Evolutionary conservation across 1,284 basidiomycete genomes (phyloP).

Genomic region (Heterobasidion annosum): DNA sequence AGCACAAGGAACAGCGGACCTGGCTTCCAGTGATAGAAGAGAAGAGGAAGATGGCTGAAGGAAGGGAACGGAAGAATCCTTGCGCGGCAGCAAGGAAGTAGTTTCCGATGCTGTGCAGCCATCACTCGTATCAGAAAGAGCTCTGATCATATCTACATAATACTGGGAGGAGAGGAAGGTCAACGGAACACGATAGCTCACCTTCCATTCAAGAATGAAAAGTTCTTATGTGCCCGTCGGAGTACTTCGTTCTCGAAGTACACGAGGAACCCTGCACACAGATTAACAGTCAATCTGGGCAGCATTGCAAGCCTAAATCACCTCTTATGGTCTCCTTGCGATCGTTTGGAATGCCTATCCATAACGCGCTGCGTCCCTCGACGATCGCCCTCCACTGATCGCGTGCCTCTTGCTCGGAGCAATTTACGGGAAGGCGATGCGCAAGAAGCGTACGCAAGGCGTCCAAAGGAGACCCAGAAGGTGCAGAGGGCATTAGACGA

Average conservation of each 20-base stretch:
- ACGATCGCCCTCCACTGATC: conserved; percentile 91
- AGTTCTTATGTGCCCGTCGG: conserved; percentile 84
- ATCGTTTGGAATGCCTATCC: conserved; percentile 87
- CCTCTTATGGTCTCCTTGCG: conserved; percentile 88
- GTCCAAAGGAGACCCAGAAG: conserved; percentile 48
- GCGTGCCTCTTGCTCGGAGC: conserved; percentile 68
- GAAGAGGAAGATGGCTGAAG: conserved; percentile 94
- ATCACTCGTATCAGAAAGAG: conserved; percentile 12
- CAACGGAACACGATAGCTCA: conserved; percentile 13
- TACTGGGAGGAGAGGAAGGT: neutral
- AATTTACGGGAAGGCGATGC: conserved; percentile 68
- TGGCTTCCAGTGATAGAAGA: conserved; percentile 82
- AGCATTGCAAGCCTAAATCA: conserved; percentile 15
- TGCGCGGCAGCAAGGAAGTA: conserved; percentile 85
- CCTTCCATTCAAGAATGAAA: conserved; percentile 85
- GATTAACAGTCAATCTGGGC: neutral
- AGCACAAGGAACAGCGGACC: conserved; percentile 18
- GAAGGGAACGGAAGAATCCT: conserved; percentile 80
- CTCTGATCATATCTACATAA: neutral
- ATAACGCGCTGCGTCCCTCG: conserved; percentile 79
- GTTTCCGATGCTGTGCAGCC: conserved; percentile 65
- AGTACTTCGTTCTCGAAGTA: conserved; percentile 86
- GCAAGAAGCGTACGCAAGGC: conserved; percentile 73
- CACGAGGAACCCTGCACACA: conserved; percentile 69
- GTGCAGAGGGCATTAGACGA: conserved; percentile 65